Base-by-base conservation (phyloP, 1,284 basidiomycete species). In the Mycosarcoma maydis region DNA sequence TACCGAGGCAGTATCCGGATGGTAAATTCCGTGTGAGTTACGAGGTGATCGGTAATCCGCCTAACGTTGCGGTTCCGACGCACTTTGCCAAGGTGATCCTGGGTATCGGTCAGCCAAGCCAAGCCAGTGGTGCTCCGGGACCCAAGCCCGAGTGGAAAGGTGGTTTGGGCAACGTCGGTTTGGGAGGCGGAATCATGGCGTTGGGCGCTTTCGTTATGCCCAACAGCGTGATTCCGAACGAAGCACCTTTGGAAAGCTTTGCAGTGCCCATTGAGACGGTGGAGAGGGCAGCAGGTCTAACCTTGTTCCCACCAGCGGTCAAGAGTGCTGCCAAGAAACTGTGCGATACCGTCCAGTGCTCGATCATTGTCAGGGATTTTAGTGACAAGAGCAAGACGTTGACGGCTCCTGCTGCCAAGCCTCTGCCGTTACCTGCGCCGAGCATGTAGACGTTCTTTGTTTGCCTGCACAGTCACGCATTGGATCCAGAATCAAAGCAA, bases 71-170 rank as follows among this genome's bases (percentile, higher is more conserved):
- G 29, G 96, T 98, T 7, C 96, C 96, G 0, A 98, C 96, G 5
- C 96, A 99, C 82, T 98, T 98, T 82, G 95, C 95, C 29, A 98
- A 98, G 83, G 94, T 98, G 26, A 88, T 98, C 23, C 85, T 97
- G 48, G 88, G 91, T 30, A 54, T 70, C 0, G 76, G 72, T 2
- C 33, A 45, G 3, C 54, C 67, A 0, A 19, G 23, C n/a, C 53
- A 64, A 0, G 36, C 19, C 0, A 42, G 46, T 24, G 45, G 46
- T 11, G 53, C 54, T 0, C 49, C 54, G 0, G 53, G 58, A 10
- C 53, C 62, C 3, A 68, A 57, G 16, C 49, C 50, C 16, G 54
- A 64, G 23, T 58, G 42, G 60, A 60, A 57, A 32, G 41, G 27
- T 10, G 17, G 27, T 14, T 14, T 58, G 26, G 49, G 43, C 13